phyloP scores from a whole-genome alignment of 2,329 filamentous ascomycete genomes.

The Colletotrichum phormii region DNA sequence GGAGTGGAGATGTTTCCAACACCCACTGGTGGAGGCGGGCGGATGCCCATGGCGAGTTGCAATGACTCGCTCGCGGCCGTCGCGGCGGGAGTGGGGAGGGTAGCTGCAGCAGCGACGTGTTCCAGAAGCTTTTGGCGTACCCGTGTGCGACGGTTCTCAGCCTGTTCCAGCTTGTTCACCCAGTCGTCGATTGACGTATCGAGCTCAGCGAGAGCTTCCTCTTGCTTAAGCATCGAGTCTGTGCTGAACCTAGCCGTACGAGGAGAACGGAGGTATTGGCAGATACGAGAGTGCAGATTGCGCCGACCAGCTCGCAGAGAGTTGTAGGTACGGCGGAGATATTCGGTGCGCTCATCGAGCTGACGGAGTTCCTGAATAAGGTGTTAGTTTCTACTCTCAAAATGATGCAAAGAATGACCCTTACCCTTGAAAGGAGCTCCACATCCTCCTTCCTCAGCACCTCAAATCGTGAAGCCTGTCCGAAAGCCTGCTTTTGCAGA shows the following conservation, averaged over 20 bases:
- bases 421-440: conserved; percentile 72
- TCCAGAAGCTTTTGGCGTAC: conserved; percentile 85
- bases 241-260: conserved; percentile 78
- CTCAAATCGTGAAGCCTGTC: conserved; percentile 73
- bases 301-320: conserved; percentile 80
- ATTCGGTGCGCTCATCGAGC: conserved; percentile 83
- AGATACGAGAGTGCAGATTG: conserved; percentile 81
- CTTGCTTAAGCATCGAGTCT: conserved; percentile 82
- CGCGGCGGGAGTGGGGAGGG: conserved; percentile 53
- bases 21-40: conserved; percentile 41
- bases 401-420: conserved; percentile 34
- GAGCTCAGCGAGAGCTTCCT: conserved; percentile 81
- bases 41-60: conserved; percentile 55
- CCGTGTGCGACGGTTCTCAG: conserved; percentile 80
- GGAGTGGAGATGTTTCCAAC: conserved; percentile 64
- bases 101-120: conserved; percentile 79
- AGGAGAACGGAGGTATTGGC: conserved; percentile 79
- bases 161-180: conserved; percentile 82
- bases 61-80: conserved; percentile 52
- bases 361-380: conserved; percentile 74
- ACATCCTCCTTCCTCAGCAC: conserved; percentile 73
- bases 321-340: conserved; percentile 80
- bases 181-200: conserved; percentile 85
- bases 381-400: conserved; percentile 4
- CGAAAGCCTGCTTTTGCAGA: conserved; percentile 70